phyloP scores from a whole-genome alignment of 2,329 filamentous ascomycete species.

The Rhynchosporium secalis region DNA sequence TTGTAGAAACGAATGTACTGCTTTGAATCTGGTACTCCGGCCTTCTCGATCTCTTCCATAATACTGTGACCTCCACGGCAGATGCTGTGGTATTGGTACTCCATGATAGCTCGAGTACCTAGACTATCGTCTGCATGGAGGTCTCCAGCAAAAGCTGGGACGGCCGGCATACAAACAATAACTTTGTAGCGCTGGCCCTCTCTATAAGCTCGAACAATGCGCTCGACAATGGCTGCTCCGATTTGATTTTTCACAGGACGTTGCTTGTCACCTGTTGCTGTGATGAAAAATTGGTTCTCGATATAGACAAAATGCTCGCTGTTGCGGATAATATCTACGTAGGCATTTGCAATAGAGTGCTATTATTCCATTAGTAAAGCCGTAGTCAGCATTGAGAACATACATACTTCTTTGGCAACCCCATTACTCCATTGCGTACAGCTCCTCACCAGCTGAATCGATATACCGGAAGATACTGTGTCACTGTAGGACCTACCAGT shows the following conservation, averaged over 20 bases:
- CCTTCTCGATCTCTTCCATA: conserved; percentile 65
- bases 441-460: conserved; percentile 45
- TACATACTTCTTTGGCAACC: conserved; percentile 51
- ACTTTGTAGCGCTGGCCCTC: conserved; percentile 69
- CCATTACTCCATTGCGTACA: conserved; percentile 61
- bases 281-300: conserved; percentile 87
- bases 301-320: conserved; percentile 77
- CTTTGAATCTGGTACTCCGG: conserved; percentile 66
- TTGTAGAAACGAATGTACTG: conserved; percentile 85
- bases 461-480: conserved; percentile 22
- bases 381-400: not conserved
- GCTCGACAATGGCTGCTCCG: conserved; percentile 74
- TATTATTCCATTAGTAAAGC: conserved; percentile 18
- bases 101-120: conserved; percentile 82
- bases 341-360: conserved; percentile 86
- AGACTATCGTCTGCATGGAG: conserved; percentile 70
- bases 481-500: conserved; percentile 1
- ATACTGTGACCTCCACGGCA: conserved; percentile 76
- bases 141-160: conserved; percentile 82
- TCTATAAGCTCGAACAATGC: conserved; percentile 69
- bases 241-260: conserved; percentile 75
- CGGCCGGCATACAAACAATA: conserved; percentile 75
- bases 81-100: conserved; percentile 82
- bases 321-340: conserved; percentile 68
- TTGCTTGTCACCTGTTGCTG: conserved; percentile 69